Base-by-base conservation (phyloP, 2,329 filamentous ascomycete species). In the Reticulascus tulasneorum region DNA sequence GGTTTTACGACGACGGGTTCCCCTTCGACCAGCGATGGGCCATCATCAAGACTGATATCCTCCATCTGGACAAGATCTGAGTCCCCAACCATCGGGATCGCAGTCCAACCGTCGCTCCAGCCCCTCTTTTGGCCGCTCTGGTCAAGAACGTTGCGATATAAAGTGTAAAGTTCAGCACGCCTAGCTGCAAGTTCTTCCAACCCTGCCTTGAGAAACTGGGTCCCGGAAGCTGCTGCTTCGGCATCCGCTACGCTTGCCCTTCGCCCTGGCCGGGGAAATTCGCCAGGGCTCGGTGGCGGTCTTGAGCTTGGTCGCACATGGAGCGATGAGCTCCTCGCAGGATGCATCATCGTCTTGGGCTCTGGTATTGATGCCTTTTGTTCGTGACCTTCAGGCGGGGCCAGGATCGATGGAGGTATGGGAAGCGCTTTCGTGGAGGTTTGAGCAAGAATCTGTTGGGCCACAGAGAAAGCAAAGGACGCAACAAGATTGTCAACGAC, bases 121-220 rank as follows among this genome's bases (percentile, higher is more conserved):
- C 78, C 80, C 16, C 78, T 69, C 40, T 77, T 76, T 51, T 77
- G 79, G 3, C 86, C 90, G 29, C 88, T 64, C 31, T 81, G 75
- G 50, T 91, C 83, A 1, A 97, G 67, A 6, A 93, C 76, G 44
- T 86, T 87, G 37, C 91, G 75, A 8, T 88, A 90, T 25, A 95
- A 65, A 37, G 86, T 67, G 42, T 88, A 84, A 3, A 97, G 71
- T 52, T 95, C 88, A 6, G 87, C 91, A 50, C 91, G 76, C 42
- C 81, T 79, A 28, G 86, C 86, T 23, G 90, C 86, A 17, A 97
- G 68, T 36, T 94, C 85, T 53, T 94, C 85, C 1, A 90, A 66
- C 0, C 91, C 89, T 7, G 65, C 52, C 42, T 80, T 82, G 12
- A 75, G 60, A 37, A 79, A 77, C 0, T 70, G 68, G 2, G 67